These are phyloP conservation scores for Davidsoniella virescens DNA, from an alignment of 2,329 filamentous ascomycete genomes.

Conservation along the genomic window DNA sequence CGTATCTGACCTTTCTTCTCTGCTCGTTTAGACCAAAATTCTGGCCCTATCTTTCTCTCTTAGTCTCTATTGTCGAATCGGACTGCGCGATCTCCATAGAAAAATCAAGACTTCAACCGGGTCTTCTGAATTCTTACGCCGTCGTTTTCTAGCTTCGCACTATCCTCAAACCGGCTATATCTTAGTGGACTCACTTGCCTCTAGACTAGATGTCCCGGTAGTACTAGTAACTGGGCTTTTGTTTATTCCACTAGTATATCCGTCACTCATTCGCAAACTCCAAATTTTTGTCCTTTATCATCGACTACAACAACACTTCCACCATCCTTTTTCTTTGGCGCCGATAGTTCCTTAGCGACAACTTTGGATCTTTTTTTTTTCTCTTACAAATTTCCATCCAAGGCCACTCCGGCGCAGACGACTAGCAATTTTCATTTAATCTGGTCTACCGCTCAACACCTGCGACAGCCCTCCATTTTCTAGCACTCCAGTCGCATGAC, in stretches of 20 bases:
- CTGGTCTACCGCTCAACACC: constrained; percentile 9
- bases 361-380: neutral
- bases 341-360: neutral
- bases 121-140: neutral
- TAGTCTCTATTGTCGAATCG: neutral
- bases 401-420: constrained; percentile 7
- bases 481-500: constrained; percentile 42
- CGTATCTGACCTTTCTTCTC: too few species aligned
- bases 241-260: neutral
- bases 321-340: neutral
- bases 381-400: neutral
- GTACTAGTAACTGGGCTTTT: constrained; percentile 1
- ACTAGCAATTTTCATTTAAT: constrained; percentile 1
- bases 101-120: neutral
- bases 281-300: neutral
- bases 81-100: constrained; percentile 6
- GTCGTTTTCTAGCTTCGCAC: constrained; percentile 8
- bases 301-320: neutral
- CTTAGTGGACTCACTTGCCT: constrained; percentile 2
- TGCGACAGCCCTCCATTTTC: neutral
- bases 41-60: neutral
- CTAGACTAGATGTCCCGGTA: constrained; percentile 9
- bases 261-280: neutral
- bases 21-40: neutral
- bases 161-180: constrained; percentile 4